Evolutionary conservation across 345 rosid species (phyloP), one percentile per base, ranked within the genome.

Genomic region (Hibiscus syriacus): DNA sequence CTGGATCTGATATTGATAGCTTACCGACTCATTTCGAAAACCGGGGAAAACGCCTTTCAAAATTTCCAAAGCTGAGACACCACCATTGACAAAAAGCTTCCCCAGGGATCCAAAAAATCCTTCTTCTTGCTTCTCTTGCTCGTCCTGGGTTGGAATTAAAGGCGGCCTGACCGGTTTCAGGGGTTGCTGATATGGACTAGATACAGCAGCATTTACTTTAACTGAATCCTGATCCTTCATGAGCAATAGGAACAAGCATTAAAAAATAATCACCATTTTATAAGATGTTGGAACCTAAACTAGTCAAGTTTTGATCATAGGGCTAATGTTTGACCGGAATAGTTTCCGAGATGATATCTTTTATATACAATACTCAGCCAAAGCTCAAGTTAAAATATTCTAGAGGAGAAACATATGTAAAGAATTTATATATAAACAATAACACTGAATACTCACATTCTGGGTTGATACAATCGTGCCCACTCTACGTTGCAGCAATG

Each of bases 401-500:
- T 4, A 3, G 0, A 56, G 13, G 12, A 29, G 22, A 56, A 29
- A 27, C 61, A n/a, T 56, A 64, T 6, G 67, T 46, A 43, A 49
- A 26, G 53, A 8, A 23, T 55, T 54, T 55, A 49, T 32, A 36
- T 38, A 55, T 34, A 41, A 54, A 32, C 23, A 39, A 55, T 6
- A 17, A 49, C 20, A 69, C 3, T 17, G 43, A 60, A 50, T 61
- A 78, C 96, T 79, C 29, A 88, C 99, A 66, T 67, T 81, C 68
- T 83, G 86, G 55, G 92, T 82, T 64, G 94, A 91, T 50, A 86
- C 84, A 2, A 84, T 84, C 20, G 87, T 70, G 55, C 92, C 87
- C 69, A 89, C 87, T 71, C 96, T 82, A 26, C 80, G 85, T 62
- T 92, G 99, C 77, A 95, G 84, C 77, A 95, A 78, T 49, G 99